phyloP scores from a whole-genome alignment of 495 filamentous ascomycete genomes.

The Penicillium macrosclerotiorum region DNA sequence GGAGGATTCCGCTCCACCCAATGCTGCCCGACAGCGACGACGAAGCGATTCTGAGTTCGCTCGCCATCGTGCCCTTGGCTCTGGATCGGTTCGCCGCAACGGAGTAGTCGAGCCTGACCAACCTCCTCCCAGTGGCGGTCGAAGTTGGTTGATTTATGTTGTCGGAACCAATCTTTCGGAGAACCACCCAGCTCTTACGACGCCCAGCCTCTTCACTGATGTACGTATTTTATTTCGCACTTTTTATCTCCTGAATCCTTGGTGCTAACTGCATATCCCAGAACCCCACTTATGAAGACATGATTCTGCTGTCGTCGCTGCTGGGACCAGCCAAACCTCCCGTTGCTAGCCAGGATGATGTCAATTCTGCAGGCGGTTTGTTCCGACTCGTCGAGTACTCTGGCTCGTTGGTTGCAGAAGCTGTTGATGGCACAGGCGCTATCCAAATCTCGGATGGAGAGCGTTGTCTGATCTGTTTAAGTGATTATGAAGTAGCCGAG shows the following conservation, averaged over 20 bases:
- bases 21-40: constrained; percentile 49
- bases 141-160: constrained; percentile 80
- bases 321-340: constrained; percentile 73
- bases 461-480: constrained; percentile 69
- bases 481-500: constrained; percentile 66
- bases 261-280: constrained; percentile 24
- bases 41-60: constrained; percentile 63
- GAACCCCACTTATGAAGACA: constrained; percentile 78
- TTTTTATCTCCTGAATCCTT: not conserved
- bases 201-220: constrained; percentile 74
- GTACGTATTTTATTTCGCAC: constrained; percentile 32
- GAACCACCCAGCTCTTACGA: constrained; percentile 73
- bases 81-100: constrained; percentile 62
- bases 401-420: constrained; percentile 50
- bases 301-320: constrained; percentile 70
- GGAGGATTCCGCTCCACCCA: constrained; percentile 25
- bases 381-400: constrained; percentile 49
- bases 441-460: constrained; percentile 56
- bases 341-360: constrained; percentile 65
- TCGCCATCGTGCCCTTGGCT: constrained; percentile 57
- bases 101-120: constrained; percentile 67
- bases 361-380: constrained; percentile 61
- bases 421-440: constrained; percentile 44
- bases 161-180: constrained; percentile 74
- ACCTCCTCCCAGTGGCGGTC: constrained; percentile 44